A percentile compares a stretch with the other conserved stretches of the same genome.
These are phyloP conservation scores for Arachnomyces sp. DNA, from an alignment of 2,329 filamentous ascomycete genomes.

Conservation along the genomic window DNA sequence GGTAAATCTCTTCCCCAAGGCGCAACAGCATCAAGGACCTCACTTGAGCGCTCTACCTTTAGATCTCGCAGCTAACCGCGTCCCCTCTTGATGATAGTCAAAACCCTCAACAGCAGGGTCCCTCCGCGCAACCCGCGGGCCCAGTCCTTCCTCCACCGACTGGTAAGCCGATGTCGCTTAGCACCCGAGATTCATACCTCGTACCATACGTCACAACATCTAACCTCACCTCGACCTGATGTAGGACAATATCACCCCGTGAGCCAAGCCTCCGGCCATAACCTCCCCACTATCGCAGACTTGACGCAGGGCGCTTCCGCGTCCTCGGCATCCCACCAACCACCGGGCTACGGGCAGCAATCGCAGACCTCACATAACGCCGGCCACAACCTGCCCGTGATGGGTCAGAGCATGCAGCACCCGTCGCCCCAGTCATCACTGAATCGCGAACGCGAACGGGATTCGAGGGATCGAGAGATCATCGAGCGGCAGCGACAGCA, in stretches of 20 bases:
- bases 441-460: constrained; percentile 39
- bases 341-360: constrained; percentile 36
- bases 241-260: constrained; percentile 34
- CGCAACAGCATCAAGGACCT: neutral
- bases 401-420: constrained; percentile 35
- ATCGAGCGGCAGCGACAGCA: constrained; percentile 40
- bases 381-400: constrained; percentile 32
- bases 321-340: constrained; percentile 21
- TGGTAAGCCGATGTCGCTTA: constrained; percentile 23
- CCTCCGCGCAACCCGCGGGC: constrained; percentile 29
- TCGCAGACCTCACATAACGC: constrained; percentile 27
- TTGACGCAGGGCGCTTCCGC: constrained; percentile 37
- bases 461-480: constrained; percentile 48
- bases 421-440: constrained; percentile 32
- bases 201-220: neutral
- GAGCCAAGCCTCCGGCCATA: constrained; percentile 36
- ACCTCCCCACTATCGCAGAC: constrained; percentile 38
- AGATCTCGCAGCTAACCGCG: constrained; percentile 8
- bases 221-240: neutral
- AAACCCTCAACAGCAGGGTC: constrained; percentile 32
- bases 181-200: constrained; percentile 1
- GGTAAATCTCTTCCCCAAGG: constrained; percentile 25
- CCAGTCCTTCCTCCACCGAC: constrained; percentile 33
- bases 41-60: neutral
- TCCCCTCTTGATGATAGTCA: constrained; percentile 20